Base-by-base conservation (phyloP, 148 eudicot species). In the Cornus kousa region DNA sequence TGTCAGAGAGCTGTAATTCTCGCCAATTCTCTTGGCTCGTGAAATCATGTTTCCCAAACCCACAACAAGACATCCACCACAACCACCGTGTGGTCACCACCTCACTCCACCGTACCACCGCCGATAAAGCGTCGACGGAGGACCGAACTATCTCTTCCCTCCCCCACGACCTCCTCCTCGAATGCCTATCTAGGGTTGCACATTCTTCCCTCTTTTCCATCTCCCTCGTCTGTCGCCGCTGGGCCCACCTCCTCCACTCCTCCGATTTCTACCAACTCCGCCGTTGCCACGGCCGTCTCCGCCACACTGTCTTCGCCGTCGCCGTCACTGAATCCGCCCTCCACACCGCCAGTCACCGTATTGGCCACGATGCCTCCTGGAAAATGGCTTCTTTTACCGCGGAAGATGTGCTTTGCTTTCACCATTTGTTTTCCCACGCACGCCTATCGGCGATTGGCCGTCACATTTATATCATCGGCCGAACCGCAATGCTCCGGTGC, bases 1-100 rank as follows among this genome's bases (percentile, higher is more conserved):
- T 76, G 83, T 72, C 83, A 69, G 87, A 89, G 28, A 83, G 79
- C 80, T 89, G 91, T 81, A 86, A 87, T 80, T 87, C 97, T 70
- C 95, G 95, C 80, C 93, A 86, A 74, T 88, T 93, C 81, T 89
- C 93, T 10, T 90, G 96, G 81, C 84, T 94, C 5, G 85, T 88
- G 68, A 94, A 90, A 82, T 89, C 98, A 7, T 94, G 98, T 66
- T 89, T 87, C 84, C 94, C 95, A 19, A 85, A 85, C 73, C 89
- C 90, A 20, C 83, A 83, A 62, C 57, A 80, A 14, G 85, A 81
- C 64, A 86, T 67, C 69, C 86, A 31, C 46, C 84, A 40, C 48
- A 4, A 43, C 48, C 37, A 35, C 43, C 87, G 62, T 17, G 64
- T 85, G 67, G 19, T 66, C 71, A 31, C 77, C 67, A 57, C 79